Percentiles rank a stretch among this genome's conserved stretches.
Evolutionary conservation across 163 green algal species (phyloP).

Genomic region (Chloromonas sp.): DNA sequence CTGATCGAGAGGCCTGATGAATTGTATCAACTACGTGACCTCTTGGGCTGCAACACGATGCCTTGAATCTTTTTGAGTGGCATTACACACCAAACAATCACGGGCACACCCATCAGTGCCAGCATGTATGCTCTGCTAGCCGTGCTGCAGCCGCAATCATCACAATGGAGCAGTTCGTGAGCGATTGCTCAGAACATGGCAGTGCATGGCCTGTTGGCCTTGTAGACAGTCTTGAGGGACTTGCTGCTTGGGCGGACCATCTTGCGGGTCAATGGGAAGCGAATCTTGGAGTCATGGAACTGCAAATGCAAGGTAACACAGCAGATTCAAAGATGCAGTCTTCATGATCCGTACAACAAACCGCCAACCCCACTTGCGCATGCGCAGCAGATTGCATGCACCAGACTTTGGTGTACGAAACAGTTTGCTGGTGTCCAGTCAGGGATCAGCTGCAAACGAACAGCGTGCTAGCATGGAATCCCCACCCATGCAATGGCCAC

Average conservation of each 20-base stretch:
- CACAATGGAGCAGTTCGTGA: too few relatives aligned
- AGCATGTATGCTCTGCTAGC: too few relatives aligned
- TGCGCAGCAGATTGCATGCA: not conserved
- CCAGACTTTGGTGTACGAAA: not conserved
- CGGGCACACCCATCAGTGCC: too few relatives aligned
- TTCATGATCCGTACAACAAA: not conserved
- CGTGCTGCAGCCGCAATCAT: too few relatives aligned
- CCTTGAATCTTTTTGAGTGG: too few relatives aligned
- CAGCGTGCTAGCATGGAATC: too few relatives aligned
- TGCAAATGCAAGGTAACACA: slow-evolving; percentile 44
- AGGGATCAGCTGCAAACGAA: not conserved
- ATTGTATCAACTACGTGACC: too few relatives aligned
- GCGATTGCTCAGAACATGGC: slow-evolving; percentile 65
- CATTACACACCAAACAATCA: too few relatives aligned
- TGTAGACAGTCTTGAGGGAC: slow-evolving; percentile 79
- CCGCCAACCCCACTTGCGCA: not conserved
- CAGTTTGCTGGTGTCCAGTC: not conserved
- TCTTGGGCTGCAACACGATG: too few relatives aligned
- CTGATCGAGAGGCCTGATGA: too few relatives aligned
- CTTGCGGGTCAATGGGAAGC: slow-evolving; percentile 85
- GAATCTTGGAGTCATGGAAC: slow-evolving; percentile 95
- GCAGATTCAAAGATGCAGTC: not conserved
- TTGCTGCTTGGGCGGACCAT: slow-evolving; percentile 51
- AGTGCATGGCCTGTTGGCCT: slow-evolving; percentile 77
- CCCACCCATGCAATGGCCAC: too few relatives aligned